Base-by-base conservation (phyloP, 345 rosid species). In the Microthlaspi erraticum region DNA sequence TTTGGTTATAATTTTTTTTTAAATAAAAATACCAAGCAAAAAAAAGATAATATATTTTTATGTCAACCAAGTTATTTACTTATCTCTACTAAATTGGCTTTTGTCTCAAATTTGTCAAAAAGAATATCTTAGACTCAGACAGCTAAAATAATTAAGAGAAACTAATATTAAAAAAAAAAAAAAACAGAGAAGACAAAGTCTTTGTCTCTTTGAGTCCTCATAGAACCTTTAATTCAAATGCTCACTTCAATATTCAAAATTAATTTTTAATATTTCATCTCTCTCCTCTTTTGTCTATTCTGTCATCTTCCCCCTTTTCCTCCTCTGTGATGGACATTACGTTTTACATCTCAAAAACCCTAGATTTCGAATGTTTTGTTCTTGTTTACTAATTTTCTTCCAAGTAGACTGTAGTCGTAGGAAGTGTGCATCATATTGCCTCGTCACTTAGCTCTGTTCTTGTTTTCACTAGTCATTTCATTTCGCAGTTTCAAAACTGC, bases 271-370 rank as follows among this genome's bases (percentile, higher is more conserved):
- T 14, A 20, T 23, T 26, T 65, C 17, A 43, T 55, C 63, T 66
- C 74, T 50, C 43, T 29, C 34, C 48, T 52, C 46, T 26, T 51
- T 68, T 74, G 57, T 49, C 68, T 70, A 60, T 63, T 65, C 41
- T 51, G 38, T 62, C 76, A 14, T 57, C 76, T 64, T 38, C 58
- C 10, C 33, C 44, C 37, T 20, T 53, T 53, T 49, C 3, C 38
- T 53, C 42, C 26, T 20, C 66, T 60, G 54, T 71, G 74, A 57
- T 64, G 41, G 60, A 23, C 60, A 34, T 49, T 64, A 62, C 64
- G 49, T 65, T 77, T 64, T 71, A 53, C 70, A 68, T 69, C 76
- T 49, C 81, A 73, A 71, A 66, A 78, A 76, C 82, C 82, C 78
- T 81, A 60, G 68, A 60, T 70, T 70, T 49, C 66, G 42, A 70